These are phyloP conservation scores for Gymnopus androsaceus DNA, from an alignment of 1,284 basidiomycete species.

Conservation along the genomic window DNA sequence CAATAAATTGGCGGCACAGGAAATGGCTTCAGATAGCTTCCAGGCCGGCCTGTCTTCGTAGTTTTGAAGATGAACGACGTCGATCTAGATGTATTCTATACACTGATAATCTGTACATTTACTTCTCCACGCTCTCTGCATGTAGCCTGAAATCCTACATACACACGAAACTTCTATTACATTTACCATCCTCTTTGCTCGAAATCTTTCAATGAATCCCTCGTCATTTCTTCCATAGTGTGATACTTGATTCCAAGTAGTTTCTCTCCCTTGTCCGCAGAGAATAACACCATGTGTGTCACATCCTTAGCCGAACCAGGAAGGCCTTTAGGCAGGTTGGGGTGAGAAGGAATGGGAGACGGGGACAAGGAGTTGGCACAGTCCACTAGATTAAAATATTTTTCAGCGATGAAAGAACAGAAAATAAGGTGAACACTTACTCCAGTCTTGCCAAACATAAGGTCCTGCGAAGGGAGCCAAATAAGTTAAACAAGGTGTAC, in stretches of 20 bases:
- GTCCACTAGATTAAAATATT: constrained; percentile 25
- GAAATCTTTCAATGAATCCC: constrained; percentile 44
- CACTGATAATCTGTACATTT: background rate
- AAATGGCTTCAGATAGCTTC: background rate
- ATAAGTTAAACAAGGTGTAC: too few relatives aligned
- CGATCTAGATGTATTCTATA: background rate
- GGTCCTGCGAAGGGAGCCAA: too few relatives aligned
- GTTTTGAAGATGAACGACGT: background rate
- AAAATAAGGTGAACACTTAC: constrained; percentile 29
- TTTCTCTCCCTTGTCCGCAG: constrained; percentile 39
- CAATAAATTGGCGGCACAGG: constrained; percentile 8
- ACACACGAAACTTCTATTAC: too few relatives aligned
- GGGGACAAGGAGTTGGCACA: constrained; percentile 30
- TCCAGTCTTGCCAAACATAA: constrained; percentile 34
- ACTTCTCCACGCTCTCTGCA: background rate
- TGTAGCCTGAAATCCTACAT: background rate
- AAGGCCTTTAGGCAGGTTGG: constrained; percentile 28
- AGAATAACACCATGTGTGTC: constrained; percentile 33
- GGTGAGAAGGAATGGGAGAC: constrained; percentile 26
- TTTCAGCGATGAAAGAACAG: too few relatives aligned
- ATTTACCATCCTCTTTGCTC: constrained; percentile 44
- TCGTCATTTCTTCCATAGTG: constrained; percentile 40
- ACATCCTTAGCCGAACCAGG: constrained; percentile 27
- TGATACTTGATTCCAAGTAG: constrained; percentile 34
- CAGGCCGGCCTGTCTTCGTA: background rate